Conservation (phyloP, 2,329 filamentous ascomycete genomes). For the Gnomoniopsis smithogilvyi region DNA sequence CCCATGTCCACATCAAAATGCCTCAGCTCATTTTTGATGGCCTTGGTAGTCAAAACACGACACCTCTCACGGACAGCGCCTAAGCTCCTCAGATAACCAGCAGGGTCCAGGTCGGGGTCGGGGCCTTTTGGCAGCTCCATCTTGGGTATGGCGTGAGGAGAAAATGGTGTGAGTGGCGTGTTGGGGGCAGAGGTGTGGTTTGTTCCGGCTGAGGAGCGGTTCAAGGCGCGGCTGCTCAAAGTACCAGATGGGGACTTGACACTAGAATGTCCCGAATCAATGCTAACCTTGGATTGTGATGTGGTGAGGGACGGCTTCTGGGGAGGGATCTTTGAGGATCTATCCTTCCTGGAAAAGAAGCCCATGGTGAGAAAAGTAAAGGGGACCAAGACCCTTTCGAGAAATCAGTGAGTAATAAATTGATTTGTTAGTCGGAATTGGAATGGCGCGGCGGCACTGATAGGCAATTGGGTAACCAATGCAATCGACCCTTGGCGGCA, state of each 20-base stretch:
- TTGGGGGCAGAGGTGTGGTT: constrained; percentile 35
- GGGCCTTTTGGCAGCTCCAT: constrained; percentile 80
- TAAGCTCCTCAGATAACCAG: constrained; percentile 86
- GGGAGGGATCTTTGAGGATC: constrained; percentile 37
- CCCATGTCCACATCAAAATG: constrained; percentile 87
- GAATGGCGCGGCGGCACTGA: constrained; percentile 4
- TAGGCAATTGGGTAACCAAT: not conserved
- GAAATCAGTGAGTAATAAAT: not conserved
- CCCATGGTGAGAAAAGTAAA: constrained; percentile 41
- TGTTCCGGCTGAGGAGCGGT: constrained; percentile 51
- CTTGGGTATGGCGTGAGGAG: constrained; percentile 60
- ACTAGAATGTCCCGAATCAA: constrained; percentile 50
- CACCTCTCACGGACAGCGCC: constrained; percentile 81
- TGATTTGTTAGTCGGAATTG: not conserved
- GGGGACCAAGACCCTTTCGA: not conserved
- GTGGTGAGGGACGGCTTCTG: constrained; percentile 38
- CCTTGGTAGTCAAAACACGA: constrained; percentile 71
- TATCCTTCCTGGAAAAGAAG: constrained; percentile 54
- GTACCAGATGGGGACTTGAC: constrained; percentile 36
- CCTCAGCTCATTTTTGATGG: constrained; percentile 70
- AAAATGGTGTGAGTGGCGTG: constrained; percentile 51
- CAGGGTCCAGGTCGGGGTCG: constrained; percentile 83
- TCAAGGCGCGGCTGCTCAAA: constrained; percentile 36
- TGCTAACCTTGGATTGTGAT: constrained; percentile 47
- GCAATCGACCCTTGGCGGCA: not conserved